phyloP scores from a whole-genome alignment of 768 basidiomycete species.

The Saitozyma sp. region DNA sequence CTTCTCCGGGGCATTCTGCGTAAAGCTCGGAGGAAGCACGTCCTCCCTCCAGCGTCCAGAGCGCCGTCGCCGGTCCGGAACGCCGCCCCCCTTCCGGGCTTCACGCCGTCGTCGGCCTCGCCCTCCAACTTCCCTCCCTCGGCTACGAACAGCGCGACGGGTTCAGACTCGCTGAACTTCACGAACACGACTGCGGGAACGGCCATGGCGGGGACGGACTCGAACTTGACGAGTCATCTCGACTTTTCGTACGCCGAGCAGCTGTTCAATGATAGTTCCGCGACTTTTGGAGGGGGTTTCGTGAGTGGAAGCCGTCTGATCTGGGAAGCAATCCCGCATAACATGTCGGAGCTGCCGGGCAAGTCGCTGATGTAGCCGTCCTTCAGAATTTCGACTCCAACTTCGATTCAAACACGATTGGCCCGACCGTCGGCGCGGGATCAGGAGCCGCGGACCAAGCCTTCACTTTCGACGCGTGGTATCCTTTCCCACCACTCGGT shows the following conservation, averaged over 20 bases:
- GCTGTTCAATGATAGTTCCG: constrained; percentile 20
- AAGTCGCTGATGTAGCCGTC: too few species aligned
- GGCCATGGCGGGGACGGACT: background rate
- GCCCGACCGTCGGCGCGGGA: background rate
- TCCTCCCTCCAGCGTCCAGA: constrained; percentile 30
- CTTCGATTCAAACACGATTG: background rate
- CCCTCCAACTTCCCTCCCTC: too few species aligned
- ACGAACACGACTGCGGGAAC: background rate
- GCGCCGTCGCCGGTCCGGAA: background rate
- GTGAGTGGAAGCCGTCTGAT: constrained; percentile 1
- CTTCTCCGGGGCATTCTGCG: constrained; percentile 35
- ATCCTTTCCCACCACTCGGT: constrained; percentile 44
- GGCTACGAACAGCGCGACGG: background rate
- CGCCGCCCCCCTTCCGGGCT: background rate
- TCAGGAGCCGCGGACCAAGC: background rate
- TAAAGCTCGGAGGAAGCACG: constrained; percentile 33
- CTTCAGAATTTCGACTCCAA: background rate
- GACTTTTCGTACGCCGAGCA: constrained; percentile 42
- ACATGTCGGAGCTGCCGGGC: background rate
- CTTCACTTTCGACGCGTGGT: constrained; percentile 28
- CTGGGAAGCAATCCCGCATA: background rate
- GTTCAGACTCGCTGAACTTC: constrained; percentile 3
- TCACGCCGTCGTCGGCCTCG: background rate
- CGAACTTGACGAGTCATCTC: constrained; percentile 5
- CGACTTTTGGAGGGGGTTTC: constrained; percentile 2